Evolutionary conservation across 768 basidiomycete species (phyloP), one percentile per base, ranked within the genome.

Genomic region (Scleroderma bovista): DNA sequence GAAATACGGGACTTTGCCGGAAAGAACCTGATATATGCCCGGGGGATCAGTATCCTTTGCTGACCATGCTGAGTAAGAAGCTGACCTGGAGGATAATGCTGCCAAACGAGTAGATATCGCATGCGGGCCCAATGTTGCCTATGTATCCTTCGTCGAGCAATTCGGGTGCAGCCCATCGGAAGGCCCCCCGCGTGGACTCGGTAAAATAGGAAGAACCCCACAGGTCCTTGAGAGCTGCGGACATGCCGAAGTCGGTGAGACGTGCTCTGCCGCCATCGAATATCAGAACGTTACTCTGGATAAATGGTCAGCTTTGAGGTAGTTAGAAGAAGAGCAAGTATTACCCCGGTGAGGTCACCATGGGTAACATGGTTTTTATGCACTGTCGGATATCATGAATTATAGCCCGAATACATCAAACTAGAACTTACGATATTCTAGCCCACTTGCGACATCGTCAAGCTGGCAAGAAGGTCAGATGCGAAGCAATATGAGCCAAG

Each of bases 231-330:
- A 69, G 60, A 43, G 75, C 66, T 37, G 55, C 71, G 20, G 73
- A 75, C 13, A 75, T 55, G 1, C 76, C 76, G 40, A 78, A 78
- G 47, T 77, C 76, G 29, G 69, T 66, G 6, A 78, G 53, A 10
- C 68, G 65, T 0, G 69, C 74, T 19, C 64, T 67, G 20, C 67
- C 54, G 6, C 55, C 36, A n/a, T 23, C 40, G 1, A 55, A 52
- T 2, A 61, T 13, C 13, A 62, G 46, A 1, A 61, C 44, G 1
- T 63, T 59, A 2, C 50, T 61, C 59, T 63, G 41, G 9, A 13
- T 6, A 34, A 26, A 12, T 2, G 24, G 4, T 31, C 15, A 10
- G 10, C 10, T 7, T 9, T 22, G 13, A 13, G 2, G 11, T 4
- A 17, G 17, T 33, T 24, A 1, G 2, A 5, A 10, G 15, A 61